Conservation (phyloP, 108 stramenopile genomes). For the Fragilariopsis cylindrus region DNA sequence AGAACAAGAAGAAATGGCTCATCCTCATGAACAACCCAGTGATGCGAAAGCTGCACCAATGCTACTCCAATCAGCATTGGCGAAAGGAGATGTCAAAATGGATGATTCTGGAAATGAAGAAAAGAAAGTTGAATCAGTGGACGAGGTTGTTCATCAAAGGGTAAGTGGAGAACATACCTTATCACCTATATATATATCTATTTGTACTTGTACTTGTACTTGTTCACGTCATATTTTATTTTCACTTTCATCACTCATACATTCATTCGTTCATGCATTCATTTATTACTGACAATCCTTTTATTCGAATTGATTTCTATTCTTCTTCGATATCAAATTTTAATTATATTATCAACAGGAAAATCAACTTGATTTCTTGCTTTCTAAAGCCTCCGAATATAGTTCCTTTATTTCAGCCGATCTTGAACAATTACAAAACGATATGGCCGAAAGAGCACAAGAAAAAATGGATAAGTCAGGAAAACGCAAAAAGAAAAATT, state of each 20-base stretch:
- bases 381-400: constrained; percentile 82
- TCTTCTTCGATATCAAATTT: neutral
- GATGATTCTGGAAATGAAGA: constrained; percentile 67
- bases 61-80: constrained; percentile 65
- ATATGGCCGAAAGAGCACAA: constrained; percentile 57
- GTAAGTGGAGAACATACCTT: constrained; percentile 29
- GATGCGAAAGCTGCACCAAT: constrained; percentile 69
- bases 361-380: constrained; percentile 84
- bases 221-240: too few relatives aligned
- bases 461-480: constrained; percentile 42
- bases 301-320: neutral
- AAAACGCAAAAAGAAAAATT: constrained; percentile 54
- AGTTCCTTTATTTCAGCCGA: constrained; percentile 85
- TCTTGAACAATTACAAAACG: constrained; percentile 76
- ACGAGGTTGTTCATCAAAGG: constrained; percentile 48
- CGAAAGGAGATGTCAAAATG: constrained; percentile 64
- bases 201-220: too few relatives aligned
- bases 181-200: neutral
- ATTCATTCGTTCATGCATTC: neutral
- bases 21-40: constrained; percentile 52
- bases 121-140: constrained; percentile 34
- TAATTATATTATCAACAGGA: constrained; percentile 19
- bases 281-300: neutral
- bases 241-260: too few relatives aligned
- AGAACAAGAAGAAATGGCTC: constrained; percentile 31